Evolutionary conservation across 306 rosid species (phyloP), one percentile per base, ranked within the genome.

Genomic region (Malus fusca): DNA sequence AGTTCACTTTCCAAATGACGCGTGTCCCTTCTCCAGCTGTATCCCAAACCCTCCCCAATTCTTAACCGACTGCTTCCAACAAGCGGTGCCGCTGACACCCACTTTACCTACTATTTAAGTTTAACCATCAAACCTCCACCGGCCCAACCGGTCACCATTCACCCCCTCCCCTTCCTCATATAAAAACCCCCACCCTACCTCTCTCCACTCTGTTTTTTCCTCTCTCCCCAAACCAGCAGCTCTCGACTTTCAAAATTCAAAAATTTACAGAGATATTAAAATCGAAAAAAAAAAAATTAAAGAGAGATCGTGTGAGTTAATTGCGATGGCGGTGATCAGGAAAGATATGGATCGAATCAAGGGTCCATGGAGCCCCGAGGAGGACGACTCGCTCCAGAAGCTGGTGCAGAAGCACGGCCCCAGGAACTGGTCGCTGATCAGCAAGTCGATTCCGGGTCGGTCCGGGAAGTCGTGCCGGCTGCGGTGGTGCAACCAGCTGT

Each of bases 291-390:
- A 0, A 14, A 48, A 15, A 6, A 5, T 30, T 18, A 7, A 8
- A 21, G 28, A 6, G 21, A 42, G 55, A 4, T 18, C 12, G 5
- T 26, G 37, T 8, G 31, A 35, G 4, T 17, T 19, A 63, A 3
- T 74, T 81, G 68, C 4, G 14, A 62, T 88, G 75, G 77, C 84
- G 3, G 23, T 75, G 0, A 75, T 43, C 44, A 77, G 87, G 17
- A 88, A 73, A 43, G 92, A 90, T 11, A 90, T 92, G 93, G 99
- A 92, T 80, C 93, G 97, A 87, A 90, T 96, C 88, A 92, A 90
- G 65, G 99, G 99, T 7, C 98, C 98, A 4, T 95, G 99, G 99
- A 90, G 96, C 68, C 98, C 96, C 0, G 98, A 95, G 66, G 99
- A 95, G n/a, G 99, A 95, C 68, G 92, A 88, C 7, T 89, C 97